phyloP scores from a whole-genome alignment of 192 early-diverging fungal genomes.

The Mortierella alpina region DNA sequence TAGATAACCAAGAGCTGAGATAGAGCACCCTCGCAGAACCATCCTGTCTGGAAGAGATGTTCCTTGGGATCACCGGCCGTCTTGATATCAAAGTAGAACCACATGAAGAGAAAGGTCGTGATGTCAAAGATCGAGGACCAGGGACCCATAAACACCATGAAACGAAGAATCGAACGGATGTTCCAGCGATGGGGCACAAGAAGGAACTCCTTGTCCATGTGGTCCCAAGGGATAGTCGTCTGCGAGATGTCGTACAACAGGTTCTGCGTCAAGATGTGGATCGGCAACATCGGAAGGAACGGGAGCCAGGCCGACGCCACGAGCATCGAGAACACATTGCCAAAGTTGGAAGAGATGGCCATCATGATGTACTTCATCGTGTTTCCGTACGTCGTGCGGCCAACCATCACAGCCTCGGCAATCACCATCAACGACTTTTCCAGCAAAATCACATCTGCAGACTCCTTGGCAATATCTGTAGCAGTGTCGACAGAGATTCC shows the following conservation, averaged over 20 bases:
- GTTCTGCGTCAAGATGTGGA: constrained; percentile 60
- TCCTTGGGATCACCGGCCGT: constrained; percentile 25
- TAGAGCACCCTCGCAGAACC: constrained; percentile 60
- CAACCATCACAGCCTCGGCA: constrained; percentile 49
- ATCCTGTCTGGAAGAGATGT: constrained; percentile 47
- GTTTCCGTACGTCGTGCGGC: constrained; percentile 62
- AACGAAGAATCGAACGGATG: constrained; percentile 53
- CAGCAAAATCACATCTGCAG: constrained; percentile 62
- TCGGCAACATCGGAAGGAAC: constrained; percentile 60
- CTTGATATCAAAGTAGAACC: constrained; percentile 52
- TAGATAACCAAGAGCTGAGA: constrained; percentile 61
- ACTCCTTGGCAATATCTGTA: constrained; percentile 66
- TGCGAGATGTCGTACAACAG: constrained; percentile 65
- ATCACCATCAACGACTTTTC: constrained; percentile 61
- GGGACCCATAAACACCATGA: constrained; percentile 64
- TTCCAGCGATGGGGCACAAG: constrained; percentile 56
- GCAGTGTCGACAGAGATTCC: constrained; percentile 64
- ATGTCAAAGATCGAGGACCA: constrained; percentile 60
- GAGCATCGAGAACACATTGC: constrained; percentile 64
- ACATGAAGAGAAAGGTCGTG: constrained; percentile 55
- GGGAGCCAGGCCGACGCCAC: constrained; percentile 64
- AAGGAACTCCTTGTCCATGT: constrained; percentile 60
- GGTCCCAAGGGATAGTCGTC: constrained; percentile 61
- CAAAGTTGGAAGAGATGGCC: constrained; percentile 67
- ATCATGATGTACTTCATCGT: constrained; percentile 67